Evolutionary conservation across 805 yeast genomes (phyloP), one percentile per base, ranked within the genome.

Genomic region (Myxozyma monticola): DNA sequence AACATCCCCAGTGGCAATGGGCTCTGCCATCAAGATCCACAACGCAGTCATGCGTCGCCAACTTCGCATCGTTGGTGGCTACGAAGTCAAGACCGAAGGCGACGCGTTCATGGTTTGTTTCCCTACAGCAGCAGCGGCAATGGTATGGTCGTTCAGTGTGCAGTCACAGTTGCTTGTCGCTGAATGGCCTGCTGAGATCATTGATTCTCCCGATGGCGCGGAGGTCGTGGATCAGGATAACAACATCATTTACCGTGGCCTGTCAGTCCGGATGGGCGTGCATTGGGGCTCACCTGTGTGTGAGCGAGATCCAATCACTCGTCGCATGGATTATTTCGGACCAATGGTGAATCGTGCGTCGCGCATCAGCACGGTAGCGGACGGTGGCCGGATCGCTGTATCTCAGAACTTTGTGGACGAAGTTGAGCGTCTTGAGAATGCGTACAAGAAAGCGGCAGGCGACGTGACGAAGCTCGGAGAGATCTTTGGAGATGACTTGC

Each of bases 211-310:
- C 54, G 96, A 89, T 60, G 95, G 98, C 29, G 79, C 85, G 59
- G 86, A 86, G 57, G 78, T 89, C 3, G 74, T 81, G 21, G 96
- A 88, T 66, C 69, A 71, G 6, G 68, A 76, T 8, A 74, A 77
- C 1, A 74, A 74, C 31, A 65, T 80, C 2, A 78, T 93, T 8
- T 93, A 84, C 69, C 75, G 93, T 49, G 99, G 99, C 1, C 71
- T 93, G 37, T 85, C 95, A 0, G 99, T 93, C 8, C 79, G 99
- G 64, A 93, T 93, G 98, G 99, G 99, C 54, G 79, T 88, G 36
- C 98, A 93, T 68, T 93, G 98, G 96, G 99, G 99, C 56, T 76
- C 85, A 1, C 98, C 99, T 0, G 97, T 91, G 36, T 88, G 95
- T 62, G 99, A 93, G 67, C 79, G 85, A 6, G 99, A 93, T 71